These are phyloP conservation scores for Telopea speciosissima DNA, from an alignment of 177 flowering plant species.

Conservation along the genomic window DNA sequence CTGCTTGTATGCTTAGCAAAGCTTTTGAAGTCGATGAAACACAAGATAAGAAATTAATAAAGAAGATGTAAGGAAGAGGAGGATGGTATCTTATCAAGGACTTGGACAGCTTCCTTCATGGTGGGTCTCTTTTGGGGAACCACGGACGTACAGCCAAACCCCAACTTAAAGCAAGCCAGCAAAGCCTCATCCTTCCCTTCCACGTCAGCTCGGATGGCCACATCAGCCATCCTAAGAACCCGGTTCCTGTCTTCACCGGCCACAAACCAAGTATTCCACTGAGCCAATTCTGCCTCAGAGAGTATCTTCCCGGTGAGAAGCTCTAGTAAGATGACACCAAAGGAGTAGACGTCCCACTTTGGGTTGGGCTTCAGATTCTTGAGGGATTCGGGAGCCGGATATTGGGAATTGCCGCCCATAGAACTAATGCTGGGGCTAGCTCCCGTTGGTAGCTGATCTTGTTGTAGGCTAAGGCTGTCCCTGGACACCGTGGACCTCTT, in stretches of 20 bases:
- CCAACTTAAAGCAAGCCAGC: constrained; percentile 63
- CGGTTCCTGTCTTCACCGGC: constrained; percentile 39
- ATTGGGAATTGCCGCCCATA: constrained; percentile 36
- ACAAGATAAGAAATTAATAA: background rate
- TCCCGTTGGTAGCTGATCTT: constrained; percentile 19
- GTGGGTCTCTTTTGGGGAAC: constrained; percentile 72
- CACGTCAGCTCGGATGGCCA: constrained; percentile 60
- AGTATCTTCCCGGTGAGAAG: constrained; percentile 56
- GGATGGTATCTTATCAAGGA: constrained; percentile 45
- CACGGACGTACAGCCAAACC: constrained; percentile 60
- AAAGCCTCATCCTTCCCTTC: constrained; percentile 53
- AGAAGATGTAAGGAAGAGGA: background rate
- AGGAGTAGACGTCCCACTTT: constrained; percentile 90
- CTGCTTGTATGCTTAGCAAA: background rate
- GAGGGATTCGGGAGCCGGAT: constrained; percentile 75
- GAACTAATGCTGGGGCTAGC: constrained; percentile 38
- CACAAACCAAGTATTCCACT: constrained; percentile 38
- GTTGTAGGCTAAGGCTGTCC: constrained; percentile 25
- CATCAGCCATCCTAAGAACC: constrained; percentile 59
- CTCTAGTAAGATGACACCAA: constrained; percentile 72
- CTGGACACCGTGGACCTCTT: constrained; percentile 55
- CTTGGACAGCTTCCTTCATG: constrained; percentile 77
- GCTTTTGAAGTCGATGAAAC: constrained; percentile 8
- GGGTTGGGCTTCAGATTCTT: constrained; percentile 54
- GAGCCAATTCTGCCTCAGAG: constrained; percentile 47